Conservation (phyloP, 805 yeast species). For the Torulaspora indica region DNA sequence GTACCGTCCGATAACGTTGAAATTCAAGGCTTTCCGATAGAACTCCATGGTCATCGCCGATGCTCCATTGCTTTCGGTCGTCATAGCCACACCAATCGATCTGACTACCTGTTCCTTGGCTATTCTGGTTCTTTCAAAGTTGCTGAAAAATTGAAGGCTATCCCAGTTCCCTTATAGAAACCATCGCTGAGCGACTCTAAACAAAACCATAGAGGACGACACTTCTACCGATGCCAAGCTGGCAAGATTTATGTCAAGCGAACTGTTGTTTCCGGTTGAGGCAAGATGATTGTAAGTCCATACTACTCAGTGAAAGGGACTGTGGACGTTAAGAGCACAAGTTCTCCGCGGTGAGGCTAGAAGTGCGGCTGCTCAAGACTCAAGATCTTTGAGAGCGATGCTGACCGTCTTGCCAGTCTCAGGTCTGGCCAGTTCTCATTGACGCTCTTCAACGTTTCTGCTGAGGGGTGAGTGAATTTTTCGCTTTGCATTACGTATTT, state of each 20-base stretch:
- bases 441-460: not conserved
- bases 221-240: not conserved
- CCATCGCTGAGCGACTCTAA: not conserved
- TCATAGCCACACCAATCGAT: slow-evolving; percentile 6
- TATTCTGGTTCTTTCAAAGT: not conserved
- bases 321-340: too few species aligned
- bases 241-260: not conserved
- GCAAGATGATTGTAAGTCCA: too few species aligned
- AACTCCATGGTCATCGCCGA: slow-evolving; percentile 46
- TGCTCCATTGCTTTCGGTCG: slow-evolving; percentile 8
- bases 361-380: too few species aligned
- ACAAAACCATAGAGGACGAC: not conserved
- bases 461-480: not conserved
- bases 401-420: not conserved
- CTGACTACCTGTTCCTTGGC: not conserved
- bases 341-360: too few species aligned
- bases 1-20: slow-evolving; percentile 70
- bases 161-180: not conserved
- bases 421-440: too few species aligned
- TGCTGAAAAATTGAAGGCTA: not conserved
- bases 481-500: not conserved
- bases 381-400: too few species aligned
- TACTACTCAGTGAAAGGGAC: too few species aligned
- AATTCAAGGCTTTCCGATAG: slow-evolving; percentile 63
- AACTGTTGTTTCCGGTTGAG: too few species aligned